Percentiles rank a stretch among this genome's conserved stretches.
Evolutionary conservation across 352 stramenopile genomes (phyloP).

Genomic region (Phytophthora ohioensis): DNA sequence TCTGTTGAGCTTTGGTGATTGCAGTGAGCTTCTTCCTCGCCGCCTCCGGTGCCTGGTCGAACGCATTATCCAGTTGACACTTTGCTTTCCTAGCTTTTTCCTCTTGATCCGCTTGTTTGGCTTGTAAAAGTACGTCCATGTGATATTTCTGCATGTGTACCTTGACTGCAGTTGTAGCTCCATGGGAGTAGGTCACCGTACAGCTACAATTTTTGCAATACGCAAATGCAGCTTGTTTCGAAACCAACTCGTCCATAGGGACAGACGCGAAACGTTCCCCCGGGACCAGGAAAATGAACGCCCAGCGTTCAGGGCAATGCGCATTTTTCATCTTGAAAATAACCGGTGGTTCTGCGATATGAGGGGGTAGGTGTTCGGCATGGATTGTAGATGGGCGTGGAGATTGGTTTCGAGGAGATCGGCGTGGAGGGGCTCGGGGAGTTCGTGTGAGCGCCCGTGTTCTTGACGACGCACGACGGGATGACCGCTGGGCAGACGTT

Average conservation of each 20-base stretch:
- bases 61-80: constrained; percentile 12
- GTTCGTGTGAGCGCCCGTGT: background rate
- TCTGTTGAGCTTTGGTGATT: too few relatives aligned
- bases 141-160: constrained; percentile 7
- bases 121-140: background rate
- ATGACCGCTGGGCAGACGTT: background rate
- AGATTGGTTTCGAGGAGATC: constrained; percentile 1
- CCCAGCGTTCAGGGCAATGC: background rate
- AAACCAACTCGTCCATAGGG: background rate
- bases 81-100: background rate
- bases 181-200: constrained; percentile 1
- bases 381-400: constrained; percentile 3
- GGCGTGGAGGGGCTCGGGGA: background rate
- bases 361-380: background rate
- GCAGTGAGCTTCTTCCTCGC: too few relatives aligned
- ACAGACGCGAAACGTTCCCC: background rate
- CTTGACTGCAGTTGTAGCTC: constrained; percentile 3
- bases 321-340: background rate
- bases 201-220: background rate
- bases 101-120: background rate
- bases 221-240: background rate
- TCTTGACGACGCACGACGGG: background rate
- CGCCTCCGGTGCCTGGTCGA: background rate
- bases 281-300: constrained; percentile 8
- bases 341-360: constrained; percentile 5